Percentiles rank a stretch among this genome's conserved stretches.
These are phyloP conservation scores for Monosporascus sp. DNA, from an alignment of 2,329 filamentous ascomycete genomes.

Conservation along the genomic window DNA sequence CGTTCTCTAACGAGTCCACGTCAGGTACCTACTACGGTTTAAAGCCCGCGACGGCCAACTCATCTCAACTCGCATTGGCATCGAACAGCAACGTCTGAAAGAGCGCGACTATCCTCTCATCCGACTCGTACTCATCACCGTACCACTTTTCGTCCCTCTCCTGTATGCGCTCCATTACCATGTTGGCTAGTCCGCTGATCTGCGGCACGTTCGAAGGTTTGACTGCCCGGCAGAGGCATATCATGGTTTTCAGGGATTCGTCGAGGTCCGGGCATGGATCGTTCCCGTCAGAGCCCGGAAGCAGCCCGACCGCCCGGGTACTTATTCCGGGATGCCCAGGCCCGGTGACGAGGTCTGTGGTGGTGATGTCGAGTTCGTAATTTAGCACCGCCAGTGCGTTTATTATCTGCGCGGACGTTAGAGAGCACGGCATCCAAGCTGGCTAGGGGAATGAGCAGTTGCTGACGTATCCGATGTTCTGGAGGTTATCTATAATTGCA, in stretches of 20 bases:
- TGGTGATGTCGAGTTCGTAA: background rate
- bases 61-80: too few species aligned
- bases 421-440: too few species aligned
- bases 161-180: background rate
- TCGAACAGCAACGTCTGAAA: too few species aligned
- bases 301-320: background rate
- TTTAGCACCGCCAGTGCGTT: background rate
- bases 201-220: background rate
- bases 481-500: background rate
- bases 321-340: background rate
- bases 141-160: background rate
- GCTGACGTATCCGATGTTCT: background rate
- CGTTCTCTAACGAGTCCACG: too few species aligned
- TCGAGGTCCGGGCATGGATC: background rate
- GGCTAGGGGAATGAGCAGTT: too few species aligned
- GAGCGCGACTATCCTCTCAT: too few species aligned
- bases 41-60: too few species aligned
- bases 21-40: too few species aligned
- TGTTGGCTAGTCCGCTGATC: background rate
- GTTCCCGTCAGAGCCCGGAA: background rate
- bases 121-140: background rate
- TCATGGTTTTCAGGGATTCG: background rate
- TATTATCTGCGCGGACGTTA: background rate
- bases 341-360: background rate
- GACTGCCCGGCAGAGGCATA: background rate